Conservation (phyloP, 129 eudicot genomes). For the Daucus carota region DNA sequence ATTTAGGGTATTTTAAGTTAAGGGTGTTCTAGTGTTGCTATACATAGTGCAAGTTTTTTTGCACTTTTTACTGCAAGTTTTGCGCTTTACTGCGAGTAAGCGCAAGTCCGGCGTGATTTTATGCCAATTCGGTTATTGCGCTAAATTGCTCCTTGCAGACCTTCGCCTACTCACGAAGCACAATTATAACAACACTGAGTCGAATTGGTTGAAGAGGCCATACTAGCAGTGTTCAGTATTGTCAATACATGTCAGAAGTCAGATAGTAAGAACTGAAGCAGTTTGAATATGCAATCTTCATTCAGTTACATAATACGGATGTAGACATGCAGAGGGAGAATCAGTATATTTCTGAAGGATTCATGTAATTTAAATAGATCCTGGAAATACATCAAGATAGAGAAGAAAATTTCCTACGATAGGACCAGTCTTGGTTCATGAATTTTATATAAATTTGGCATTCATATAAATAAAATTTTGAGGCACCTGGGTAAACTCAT, state of each 20-base stretch:
- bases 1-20: no score
- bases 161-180: no score
- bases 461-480: neutral
- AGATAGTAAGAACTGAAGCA: neutral
- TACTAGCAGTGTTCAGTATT: neutral
- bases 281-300: neutral
- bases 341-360: neutral
- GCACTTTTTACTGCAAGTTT: no score
- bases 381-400: neutral
- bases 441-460: neutral
- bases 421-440: neutral
- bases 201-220: neutral
- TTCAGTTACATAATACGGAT: neutral
- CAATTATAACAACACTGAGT: no score
- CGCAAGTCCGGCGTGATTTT: no score
- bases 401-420: neutral
- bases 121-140: no score
- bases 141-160: no score
- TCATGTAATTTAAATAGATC: neutral
- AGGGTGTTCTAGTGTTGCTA: no score
- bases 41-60: no score
- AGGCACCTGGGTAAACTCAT: neutral
- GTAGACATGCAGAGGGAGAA: neutral
- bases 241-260: neutral
- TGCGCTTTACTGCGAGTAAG: no score